Evolutionary conservation across 139 green algal species (phyloP).

Genomic region (Tetradesmus obliquus): DNA sequence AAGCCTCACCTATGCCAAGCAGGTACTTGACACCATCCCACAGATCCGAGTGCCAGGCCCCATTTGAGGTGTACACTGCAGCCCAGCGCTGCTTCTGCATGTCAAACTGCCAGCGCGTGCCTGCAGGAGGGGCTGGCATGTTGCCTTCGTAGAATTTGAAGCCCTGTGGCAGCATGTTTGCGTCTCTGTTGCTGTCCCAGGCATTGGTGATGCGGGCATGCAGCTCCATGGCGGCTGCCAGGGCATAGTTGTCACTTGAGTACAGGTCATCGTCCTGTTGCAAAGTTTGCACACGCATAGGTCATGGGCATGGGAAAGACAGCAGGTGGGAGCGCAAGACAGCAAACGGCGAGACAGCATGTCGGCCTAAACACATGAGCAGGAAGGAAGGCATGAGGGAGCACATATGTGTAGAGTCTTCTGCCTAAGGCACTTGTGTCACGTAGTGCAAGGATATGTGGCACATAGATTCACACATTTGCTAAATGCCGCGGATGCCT

Average conservation of each 20-base stretch:
- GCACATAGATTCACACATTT: too few species aligned
- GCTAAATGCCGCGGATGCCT: too few species aligned
- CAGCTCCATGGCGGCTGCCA: not conserved
- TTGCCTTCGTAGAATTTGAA: not conserved
- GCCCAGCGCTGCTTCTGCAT: not conserved
- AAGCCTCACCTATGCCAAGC: not conserved
- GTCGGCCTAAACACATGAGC: too few species aligned
- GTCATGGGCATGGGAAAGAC: too few species aligned
- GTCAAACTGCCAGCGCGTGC: not conserved
- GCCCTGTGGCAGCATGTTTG: not conserved
- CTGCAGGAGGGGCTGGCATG: not conserved
- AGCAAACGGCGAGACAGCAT: too few species aligned
- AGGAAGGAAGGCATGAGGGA: too few species aligned
- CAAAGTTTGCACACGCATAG: not conserved
- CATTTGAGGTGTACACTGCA: not conserved
- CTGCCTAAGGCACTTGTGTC: too few species aligned
- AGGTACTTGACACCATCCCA: slow-evolving; percentile 27
- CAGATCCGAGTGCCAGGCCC: not conserved
- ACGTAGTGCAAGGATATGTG: too few species aligned
- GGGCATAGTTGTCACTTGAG: not conserved
- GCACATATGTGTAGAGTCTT: too few species aligned
- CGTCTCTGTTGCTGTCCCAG: not conserved
- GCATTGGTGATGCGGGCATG: slow-evolving; percentile 3
- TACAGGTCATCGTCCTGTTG: not conserved
- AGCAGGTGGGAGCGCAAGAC: too few species aligned